Conservation (phyloP, 2,329 filamentous ascomycete species). For the Fusarium tricinctum region DNA sequence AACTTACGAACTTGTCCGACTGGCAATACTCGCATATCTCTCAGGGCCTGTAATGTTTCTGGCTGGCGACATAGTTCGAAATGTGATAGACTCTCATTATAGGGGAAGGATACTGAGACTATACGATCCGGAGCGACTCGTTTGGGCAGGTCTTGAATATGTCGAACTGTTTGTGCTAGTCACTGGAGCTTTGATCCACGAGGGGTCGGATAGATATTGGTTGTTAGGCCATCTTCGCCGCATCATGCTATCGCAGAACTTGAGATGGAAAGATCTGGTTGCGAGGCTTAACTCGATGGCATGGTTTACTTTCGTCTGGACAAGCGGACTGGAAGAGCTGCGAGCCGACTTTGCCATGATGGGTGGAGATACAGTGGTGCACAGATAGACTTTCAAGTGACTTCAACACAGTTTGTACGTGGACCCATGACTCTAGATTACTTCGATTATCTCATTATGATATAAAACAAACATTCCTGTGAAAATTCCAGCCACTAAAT, state of each 20-base stretch:
- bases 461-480: neutral
- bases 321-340: neutral
- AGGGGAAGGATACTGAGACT: neutral
- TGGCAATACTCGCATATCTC: neutral
- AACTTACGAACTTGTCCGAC: neutral
- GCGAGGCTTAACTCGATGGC: neutral
- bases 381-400: too few species aligned
- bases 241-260: neutral
- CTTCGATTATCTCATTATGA: too few species aligned
- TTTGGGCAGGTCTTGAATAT: neutral
- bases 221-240: neutral
- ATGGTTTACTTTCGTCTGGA: neutral
- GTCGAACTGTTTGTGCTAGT: neutral
- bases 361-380: too few species aligned
- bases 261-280: neutral
- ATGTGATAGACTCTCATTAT: neutral
- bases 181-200: neutral
- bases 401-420: too few species aligned
- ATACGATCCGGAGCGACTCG: neutral
- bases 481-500: neutral
- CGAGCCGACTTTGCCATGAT: neutral
- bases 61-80: neutral
- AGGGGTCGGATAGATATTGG: neutral
- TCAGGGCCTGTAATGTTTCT: neutral
- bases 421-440: too few species aligned